Evolutionary conservation across 2,329 filamentous ascomycete species (phyloP).

Genomic region (Pseudogymnoascus sp.): DNA sequence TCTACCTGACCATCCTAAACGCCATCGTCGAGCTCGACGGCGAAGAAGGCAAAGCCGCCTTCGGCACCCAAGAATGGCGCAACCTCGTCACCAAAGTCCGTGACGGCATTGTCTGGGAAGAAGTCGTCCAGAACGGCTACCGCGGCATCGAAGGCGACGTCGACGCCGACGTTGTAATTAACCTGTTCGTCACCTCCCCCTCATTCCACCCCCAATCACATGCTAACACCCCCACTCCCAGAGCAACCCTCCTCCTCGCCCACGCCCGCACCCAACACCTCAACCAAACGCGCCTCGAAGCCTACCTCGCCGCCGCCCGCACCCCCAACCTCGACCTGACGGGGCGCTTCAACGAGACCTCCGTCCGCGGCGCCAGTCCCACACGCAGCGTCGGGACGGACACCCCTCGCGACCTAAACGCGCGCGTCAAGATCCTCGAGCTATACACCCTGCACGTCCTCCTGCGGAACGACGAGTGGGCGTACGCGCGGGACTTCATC

Average conservation of each 20-base stretch:
- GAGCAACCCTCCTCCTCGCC: constrained; percentile 81
- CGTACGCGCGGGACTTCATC: constrained; percentile 89
- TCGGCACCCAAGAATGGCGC: constrained; percentile 81
- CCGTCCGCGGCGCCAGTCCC: constrained; percentile 51
- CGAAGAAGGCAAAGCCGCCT: constrained; percentile 81
- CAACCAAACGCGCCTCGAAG: constrained; percentile 83
- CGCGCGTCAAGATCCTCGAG: constrained; percentile 85
- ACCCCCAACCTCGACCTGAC: constrained; percentile 65
- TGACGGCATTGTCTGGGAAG: constrained; percentile 89
- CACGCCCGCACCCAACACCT: constrained; percentile 75
- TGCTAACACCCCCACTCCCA: constrained; percentile 32
- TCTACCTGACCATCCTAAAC: constrained; percentile 91
- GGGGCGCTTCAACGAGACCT: constrained; percentile 45
- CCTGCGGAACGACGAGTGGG: constrained; percentile 91
- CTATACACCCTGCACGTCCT: constrained; percentile 92
- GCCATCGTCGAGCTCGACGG: constrained; percentile 80
- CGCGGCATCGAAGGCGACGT: constrained; percentile 81
- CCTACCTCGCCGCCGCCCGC: constrained; percentile 71
- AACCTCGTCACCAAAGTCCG: constrained; percentile 73
- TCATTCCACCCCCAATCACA: constrained; percentile 10
- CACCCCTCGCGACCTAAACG: constrained; percentile 74
- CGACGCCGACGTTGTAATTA: constrained; percentile 89
- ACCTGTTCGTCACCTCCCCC: constrained; percentile 50
- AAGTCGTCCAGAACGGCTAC: constrained; percentile 81
- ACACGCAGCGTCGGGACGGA: constrained; percentile 52